These are phyloP conservation scores for Boletus eberwhitei DNA, from an alignment of 768 basidiomycete species.

Conservation along the genomic window DNA sequence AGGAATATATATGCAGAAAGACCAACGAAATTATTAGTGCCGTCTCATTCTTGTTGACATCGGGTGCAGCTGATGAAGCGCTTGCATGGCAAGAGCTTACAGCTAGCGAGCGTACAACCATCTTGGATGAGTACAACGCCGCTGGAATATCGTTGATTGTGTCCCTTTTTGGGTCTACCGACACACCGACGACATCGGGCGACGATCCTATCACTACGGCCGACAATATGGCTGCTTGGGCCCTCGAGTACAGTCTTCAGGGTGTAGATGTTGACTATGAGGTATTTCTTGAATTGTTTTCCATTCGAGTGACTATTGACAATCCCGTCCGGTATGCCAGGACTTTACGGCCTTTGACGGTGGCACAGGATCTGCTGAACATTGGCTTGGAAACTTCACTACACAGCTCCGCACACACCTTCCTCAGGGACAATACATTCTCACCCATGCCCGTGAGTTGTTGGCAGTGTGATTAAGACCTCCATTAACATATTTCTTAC, in stretches of 20 bases:
- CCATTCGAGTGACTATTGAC: neutral
- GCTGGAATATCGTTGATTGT: neutral
- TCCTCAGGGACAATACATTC: slow-evolving; percentile 24
- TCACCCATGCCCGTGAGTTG: slow-evolving; percentile 32
- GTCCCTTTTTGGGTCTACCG: neutral
- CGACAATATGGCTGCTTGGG: too few relatives aligned
- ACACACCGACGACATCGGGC: too few relatives aligned
- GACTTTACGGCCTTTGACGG: neutral
- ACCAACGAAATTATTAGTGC: neutral
- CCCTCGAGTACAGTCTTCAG: neutral
- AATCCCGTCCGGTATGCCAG: neutral
- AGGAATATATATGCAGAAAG: neutral
- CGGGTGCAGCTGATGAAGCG: neutral
- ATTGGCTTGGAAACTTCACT: neutral
- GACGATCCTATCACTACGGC: too few relatives aligned
- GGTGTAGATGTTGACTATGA: neutral
- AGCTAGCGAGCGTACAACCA: neutral
- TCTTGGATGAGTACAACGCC: neutral
- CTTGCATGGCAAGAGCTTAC: neutral
- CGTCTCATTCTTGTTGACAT: neutral
- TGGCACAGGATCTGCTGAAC: neutral
- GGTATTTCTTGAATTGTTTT: neutral
- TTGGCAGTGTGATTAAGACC: neutral
- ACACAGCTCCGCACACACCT: slow-evolving; percentile 17
- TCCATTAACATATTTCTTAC: neutral